Evolutionary conservation across 352 stramenopile species (phyloP), one percentile per base, ranked within the genome.

Genomic region (Globisporangium paddicum): DNA sequence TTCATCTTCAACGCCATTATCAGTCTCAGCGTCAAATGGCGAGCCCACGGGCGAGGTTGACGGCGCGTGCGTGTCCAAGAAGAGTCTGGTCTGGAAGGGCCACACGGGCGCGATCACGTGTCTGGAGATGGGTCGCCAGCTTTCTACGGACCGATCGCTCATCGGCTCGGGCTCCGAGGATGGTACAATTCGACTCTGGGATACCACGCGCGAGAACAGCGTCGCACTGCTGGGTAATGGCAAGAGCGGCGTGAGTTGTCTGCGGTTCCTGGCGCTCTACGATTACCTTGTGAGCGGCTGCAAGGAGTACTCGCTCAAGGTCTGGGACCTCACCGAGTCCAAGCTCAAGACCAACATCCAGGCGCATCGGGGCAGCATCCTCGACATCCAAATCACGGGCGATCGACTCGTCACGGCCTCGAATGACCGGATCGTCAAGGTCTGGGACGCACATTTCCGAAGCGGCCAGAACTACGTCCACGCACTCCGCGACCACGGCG

Each of bases 401-500:
- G 76, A 87, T 7, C 71, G 82, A 9, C 64, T 94, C 28, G 82
- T 92, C 55, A 90, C 82, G 13, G 80, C 85, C 4, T 69, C 67
- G 16, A 92, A 88, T 55, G 85, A 94, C 58, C 80, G 85, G 19
- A 75, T 79, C 5, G 79, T 81, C 2, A 92, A 92, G 48, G 75
- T 94, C 44, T 92, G 85, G 85, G 85, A 94, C 60, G 82, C 77
- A 0, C 49, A 77, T 45, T 91, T 92, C 65, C 80, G 82, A 40
- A 58, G 57, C 45, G 69, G 64, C 53, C 51, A 73, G 30, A 65
- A 77, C 38, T 82, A 73, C 46, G 69, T 73, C 3, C 85, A 94
- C 26, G 79, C 70, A 25, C 60, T 94, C 0, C 61, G 73, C 25
- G 75, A 75, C 19, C 85, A 94, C 59, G 73, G 71, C 21, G 85